phyloP scores from a whole-genome alignment of 148 eudicot genomes.

The Heliamphora exappendiculata region DNA sequence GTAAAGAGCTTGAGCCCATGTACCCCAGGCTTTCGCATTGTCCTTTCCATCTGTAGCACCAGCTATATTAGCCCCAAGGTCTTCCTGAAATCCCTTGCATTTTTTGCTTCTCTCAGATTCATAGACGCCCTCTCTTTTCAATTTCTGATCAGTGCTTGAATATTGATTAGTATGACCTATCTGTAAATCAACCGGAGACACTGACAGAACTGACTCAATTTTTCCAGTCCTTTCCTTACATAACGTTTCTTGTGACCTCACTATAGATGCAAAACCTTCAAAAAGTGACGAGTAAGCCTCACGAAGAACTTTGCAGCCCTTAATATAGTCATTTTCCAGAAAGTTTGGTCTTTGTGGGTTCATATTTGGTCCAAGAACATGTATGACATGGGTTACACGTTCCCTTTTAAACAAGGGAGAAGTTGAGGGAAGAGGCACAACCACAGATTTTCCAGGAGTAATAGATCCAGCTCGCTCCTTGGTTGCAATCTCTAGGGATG shows the following conservation, averaged over 20 bases:
- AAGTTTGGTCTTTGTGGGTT: slow-evolving; percentile 77
- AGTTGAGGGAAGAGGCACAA: slow-evolving; percentile 66
- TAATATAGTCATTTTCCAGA: slow-evolving; percentile 59
- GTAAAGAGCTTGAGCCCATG: slow-evolving; percentile 80
- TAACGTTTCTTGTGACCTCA: slow-evolving; percentile 20
- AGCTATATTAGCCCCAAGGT: slow-evolving; percentile 18
- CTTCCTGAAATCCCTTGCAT: slow-evolving; percentile 38
- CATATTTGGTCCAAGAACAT: slow-evolving; percentile 99
- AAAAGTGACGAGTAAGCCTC: slow-evolving; percentile 83
- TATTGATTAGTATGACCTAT: slow-evolving; percentile 10
- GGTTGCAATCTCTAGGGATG: slow-evolving; percentile 67
- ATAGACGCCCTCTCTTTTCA: slow-evolving; percentile 36
- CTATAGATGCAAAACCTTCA: slow-evolving; percentile 69
- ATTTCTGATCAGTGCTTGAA: slow-evolving; percentile 33
- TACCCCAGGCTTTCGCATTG: slow-evolving; percentile 39
- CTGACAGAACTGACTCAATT: slow-evolving; percentile 8
- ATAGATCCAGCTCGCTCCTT: slow-evolving; percentile 62
- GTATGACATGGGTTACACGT: slow-evolving; percentile 91
- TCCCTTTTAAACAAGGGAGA: slow-evolving; percentile 66
- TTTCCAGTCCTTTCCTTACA: slow-evolving; percentile 11
- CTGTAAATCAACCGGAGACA: slow-evolving; percentile 19
- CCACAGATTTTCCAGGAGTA: slow-evolving; percentile 63
- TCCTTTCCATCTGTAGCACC: slow-evolving; percentile 22
- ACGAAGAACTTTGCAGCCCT: slow-evolving; percentile 73
- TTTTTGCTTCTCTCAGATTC: slow-evolving; percentile 44